phyloP scores from a whole-genome alignment of 2,329 filamentous ascomycete species.

The Kalmusia sp. region DNA sequence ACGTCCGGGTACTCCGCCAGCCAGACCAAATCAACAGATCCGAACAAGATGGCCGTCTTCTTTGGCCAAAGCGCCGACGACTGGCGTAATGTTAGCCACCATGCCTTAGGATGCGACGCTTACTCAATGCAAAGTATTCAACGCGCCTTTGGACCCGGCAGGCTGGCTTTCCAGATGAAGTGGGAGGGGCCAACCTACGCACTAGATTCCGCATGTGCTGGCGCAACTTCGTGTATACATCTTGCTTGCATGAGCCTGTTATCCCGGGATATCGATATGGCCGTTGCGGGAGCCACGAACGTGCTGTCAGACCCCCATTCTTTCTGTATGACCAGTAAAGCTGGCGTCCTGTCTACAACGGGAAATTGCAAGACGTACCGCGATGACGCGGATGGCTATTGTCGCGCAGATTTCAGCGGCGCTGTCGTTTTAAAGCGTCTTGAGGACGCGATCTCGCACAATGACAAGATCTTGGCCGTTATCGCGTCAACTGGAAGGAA shows the following conservation, averaged over 20 bases:
- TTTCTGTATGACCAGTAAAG: constrained; percentile 47
- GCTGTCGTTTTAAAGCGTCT: constrained; percentile 38
- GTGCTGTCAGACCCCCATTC: constrained; percentile 35
- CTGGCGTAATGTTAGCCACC: constrained; percentile 9
- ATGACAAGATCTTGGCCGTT: constrained; percentile 44
- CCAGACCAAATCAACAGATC: not conserved
- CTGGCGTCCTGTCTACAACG: constrained; percentile 23
- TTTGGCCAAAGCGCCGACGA: constrained; percentile 39
- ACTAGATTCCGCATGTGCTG: constrained; percentile 43
- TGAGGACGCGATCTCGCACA: constrained; percentile 36
- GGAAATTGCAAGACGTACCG: constrained; percentile 31
- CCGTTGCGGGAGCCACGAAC: constrained; percentile 21
- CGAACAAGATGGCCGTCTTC: constrained; percentile 36
- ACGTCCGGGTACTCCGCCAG: constrained; percentile 15
- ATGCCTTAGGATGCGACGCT: not conserved
- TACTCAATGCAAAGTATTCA: constrained; percentile 60
- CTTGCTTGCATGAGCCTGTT: constrained; percentile 32
- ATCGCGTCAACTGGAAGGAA: constrained; percentile 47
- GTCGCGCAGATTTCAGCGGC: constrained; percentile 34
- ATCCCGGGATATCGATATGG: constrained; percentile 24
- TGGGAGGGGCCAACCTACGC: constrained; percentile 49
- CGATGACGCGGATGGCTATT: constrained; percentile 42
- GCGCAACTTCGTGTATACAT: constrained; percentile 27
- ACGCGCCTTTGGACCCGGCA: constrained; percentile 59
- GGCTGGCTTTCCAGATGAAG: constrained; percentile 38